Base-by-base conservation (phyloP, 257 asterid genomes). In the Gardenia jasminoides region DNA sequence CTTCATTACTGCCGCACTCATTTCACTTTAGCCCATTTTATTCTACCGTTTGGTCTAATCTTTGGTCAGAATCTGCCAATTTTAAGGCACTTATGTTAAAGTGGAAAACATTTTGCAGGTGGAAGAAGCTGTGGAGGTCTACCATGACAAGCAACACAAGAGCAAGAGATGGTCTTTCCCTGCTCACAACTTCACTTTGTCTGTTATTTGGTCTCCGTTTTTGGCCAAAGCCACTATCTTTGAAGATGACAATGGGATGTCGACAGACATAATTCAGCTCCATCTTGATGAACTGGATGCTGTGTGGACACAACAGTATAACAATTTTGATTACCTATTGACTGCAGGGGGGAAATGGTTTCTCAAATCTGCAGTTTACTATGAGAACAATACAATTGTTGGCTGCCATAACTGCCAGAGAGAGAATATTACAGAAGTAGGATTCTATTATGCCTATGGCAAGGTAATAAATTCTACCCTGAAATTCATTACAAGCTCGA, bases 341-440 rank as follows among this genome's bases (percentile, higher is more conserved):
- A 77, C 89, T 3, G 95, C 92, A 0, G 98, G 93, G 31, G 97
- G 97, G 0, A 86, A 91, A 78, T 95, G 98, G 99, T 95, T 87
- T 84, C 91, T 90, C 73, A 92, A 92, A 79, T 48, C 84, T 3
- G 91, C 93, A 9, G 68, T 90, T 28, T 94, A 89, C 88, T 89
- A 86, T 30, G 93, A 88, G 82, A 91, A 88, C 86, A 80, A 75
- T 39, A 84, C 83, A 3, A 61, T 88, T 4, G 74, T 86, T 43
- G 98, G 99, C 65, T 94, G 99, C 87, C 97, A 91, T 67, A 74
- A 81, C 65, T 94, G 99, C 80, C 75, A 78, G 11, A 84, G 86
- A 58, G 70, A 80, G 72, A 94, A 94, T 90, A 82, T 90, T 67
- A 89, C 95, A 0, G 85, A 90, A 70, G 10, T 88, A 31, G 94